A percentile compares a stretch with the other conserved stretches of the same genome.
phyloP scores from a whole-genome alignment of 139 green algal species.

The Haematococcus lacustris region DNA sequence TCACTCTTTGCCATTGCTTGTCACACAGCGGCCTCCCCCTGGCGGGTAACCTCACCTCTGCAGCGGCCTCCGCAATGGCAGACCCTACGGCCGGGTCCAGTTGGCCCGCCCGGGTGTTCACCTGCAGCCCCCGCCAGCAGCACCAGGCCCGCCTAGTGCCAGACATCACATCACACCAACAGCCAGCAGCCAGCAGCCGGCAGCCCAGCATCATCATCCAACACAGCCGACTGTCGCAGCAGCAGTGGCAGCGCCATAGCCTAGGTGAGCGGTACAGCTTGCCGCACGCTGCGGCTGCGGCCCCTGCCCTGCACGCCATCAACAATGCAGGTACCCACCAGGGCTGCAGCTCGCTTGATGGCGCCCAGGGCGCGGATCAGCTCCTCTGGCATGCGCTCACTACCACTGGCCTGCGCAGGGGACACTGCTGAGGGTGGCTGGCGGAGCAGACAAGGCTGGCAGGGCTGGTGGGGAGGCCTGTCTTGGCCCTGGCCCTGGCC shows the following conservation, averaged over 20 bases:
- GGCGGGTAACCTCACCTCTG: too few species aligned
- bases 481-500: too few species aligned
- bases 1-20: not conserved
- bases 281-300: not conserved
- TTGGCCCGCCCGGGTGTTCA: constrained; percentile 67
- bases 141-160: not conserved
- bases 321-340: constrained; percentile 58
- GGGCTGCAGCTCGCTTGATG: constrained; percentile 80
- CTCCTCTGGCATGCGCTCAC: constrained; percentile 83
- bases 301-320: constrained; percentile 40
- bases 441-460: too few species aligned
- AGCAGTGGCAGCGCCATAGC: not conserved
- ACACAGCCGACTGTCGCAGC: not conserved
- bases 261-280: not conserved
- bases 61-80: constrained; percentile 44
- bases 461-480: too few species aligned
- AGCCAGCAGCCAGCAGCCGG: not conserved
- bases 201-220: not conserved
- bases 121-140: not conserved
- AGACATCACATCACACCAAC: not conserved
- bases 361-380: constrained; percentile 87
- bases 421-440: too few species aligned
- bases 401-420: too few species aligned
- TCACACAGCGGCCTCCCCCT: not conserved
- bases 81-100: constrained; percentile 55